Base-by-base conservation (phyloP, 805 yeast species). In the Sugiyamaella boreocaroliniensis region DNA sequence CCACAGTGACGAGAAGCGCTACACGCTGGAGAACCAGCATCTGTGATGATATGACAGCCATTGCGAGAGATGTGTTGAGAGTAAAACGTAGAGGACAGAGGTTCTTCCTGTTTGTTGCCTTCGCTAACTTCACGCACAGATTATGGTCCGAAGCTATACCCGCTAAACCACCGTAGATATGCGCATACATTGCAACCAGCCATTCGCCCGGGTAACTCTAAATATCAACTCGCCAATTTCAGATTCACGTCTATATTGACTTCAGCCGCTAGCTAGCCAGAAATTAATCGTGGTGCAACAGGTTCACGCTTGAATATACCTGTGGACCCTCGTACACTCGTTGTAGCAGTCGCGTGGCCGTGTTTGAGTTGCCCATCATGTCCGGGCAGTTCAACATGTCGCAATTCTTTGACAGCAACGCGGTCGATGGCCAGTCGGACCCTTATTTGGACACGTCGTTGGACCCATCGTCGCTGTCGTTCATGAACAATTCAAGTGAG, bases 1-100 rank as follows among this genome's bases (percentile, higher is more conserved):
- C 64, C 18, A 64, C 16, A 16, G 66, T 51, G 60, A 61, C 53
- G 32, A 64, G 61, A 48, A 61, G 51, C 12, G 57, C 49, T 10
- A 63, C 56, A 16, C 66, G 52, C 40, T 58, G 49, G 40, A 64
- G 44, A 14, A 62, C 55, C 48, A 62, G 49, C 4, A 61, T 56
- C 49, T 52, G 51, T 2, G 57, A 56, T 12, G 61, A 46, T 10
- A 62, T 26, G 14, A 54, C 12, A 37, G 60, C 58, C 59, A 55
- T 61, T 37, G 7, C 8, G 29, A 32, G 26, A 22, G 3, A 22
- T 22, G 6, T 6, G 6, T 6, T 6, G 26, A 22, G 26, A 22
- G 6, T 22, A 22, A 4, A 22, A 3, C 26, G 26, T 22, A 3
- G 26, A 22, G 26, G 6, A 22, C 6, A 22, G 26, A 22, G 26